Percentiles rank a stretch among this genome's conserved stretches.
Conservation (phyloP, 805 yeast species). For the Wickerhamiella lipophila region DNA sequence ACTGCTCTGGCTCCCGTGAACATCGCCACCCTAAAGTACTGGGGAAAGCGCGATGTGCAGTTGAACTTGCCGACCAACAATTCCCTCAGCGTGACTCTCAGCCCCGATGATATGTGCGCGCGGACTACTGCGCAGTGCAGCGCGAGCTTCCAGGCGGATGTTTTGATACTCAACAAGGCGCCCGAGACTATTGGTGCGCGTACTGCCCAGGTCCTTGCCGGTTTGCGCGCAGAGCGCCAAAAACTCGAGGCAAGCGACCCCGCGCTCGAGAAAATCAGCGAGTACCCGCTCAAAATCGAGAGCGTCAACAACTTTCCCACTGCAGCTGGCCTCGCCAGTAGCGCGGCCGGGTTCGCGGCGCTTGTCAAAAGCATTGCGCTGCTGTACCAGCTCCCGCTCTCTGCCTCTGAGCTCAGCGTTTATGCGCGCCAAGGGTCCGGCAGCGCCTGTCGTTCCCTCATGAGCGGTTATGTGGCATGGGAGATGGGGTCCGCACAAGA, state of each 20-base stretch:
- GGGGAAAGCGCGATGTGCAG: conserved; percentile 92
- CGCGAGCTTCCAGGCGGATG: conserved; percentile 44
- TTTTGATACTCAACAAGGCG: conserved; percentile 76
- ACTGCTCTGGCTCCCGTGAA: conserved; percentile 94
- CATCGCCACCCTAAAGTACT: conserved; percentile 94
- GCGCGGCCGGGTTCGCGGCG: conserved; percentile 98
- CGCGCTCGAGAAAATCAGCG: conserved; percentile 37
- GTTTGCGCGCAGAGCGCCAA: conserved; percentile 55
- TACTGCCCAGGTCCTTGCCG: conserved; percentile 51
- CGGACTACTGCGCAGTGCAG: conserved; percentile 77
- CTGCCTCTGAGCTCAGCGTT: conserved; percentile 71
- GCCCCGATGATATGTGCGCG: conserved; percentile 84
- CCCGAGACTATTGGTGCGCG: conserved; percentile 55
- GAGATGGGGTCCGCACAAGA: conserved; percentile 72
- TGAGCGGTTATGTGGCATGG: conserved; percentile 99
- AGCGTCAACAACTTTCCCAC: conserved; percentile 97
- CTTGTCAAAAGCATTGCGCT: conserved; percentile 79
- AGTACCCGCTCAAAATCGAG: conserved; percentile 61
- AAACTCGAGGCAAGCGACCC: conserved; percentile 46
- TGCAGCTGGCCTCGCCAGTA: conserved; percentile 95
- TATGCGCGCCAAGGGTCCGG: conserved; percentile 98
- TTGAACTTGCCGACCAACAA: conserved; percentile 93
- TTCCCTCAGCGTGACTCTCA: conserved; percentile 84
- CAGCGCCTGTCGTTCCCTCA: conserved; percentile 91
- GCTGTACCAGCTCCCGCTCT: conserved; percentile 73